phyloP scores from a whole-genome alignment of 345 rosid species.

The Euphorbia pulcherrima region DNA sequence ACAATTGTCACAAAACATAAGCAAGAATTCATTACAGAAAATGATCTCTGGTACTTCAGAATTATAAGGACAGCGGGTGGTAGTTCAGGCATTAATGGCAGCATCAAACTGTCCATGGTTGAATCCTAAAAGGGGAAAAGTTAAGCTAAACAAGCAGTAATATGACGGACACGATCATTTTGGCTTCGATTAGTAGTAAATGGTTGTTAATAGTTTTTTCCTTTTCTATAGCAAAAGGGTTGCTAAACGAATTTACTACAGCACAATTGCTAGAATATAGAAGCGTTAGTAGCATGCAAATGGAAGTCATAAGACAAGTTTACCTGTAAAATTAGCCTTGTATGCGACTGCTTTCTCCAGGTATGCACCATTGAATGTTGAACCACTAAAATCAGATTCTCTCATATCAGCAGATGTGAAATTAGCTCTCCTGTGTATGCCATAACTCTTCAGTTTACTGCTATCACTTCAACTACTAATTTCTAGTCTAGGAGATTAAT shows the following conservation, averaged over 20 bases:
- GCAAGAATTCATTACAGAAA: no score
- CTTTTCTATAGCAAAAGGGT: not conserved
- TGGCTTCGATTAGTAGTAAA: not conserved
- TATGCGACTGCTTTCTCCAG: slow-evolving; percentile 95
- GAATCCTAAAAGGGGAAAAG: slow-evolving; percentile 1
- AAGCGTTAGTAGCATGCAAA: not conserved
- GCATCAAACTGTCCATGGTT: slow-evolving; percentile 10
- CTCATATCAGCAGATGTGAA: slow-evolving; percentile 96
- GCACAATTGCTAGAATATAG: not conserved
- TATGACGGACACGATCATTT: not conserved
- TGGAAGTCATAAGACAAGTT: not conserved
- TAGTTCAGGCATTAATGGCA: slow-evolving; percentile 21
- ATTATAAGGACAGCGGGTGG: not conserved
- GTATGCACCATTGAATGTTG: slow-evolving; percentile 91
- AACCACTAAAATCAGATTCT: slow-evolving; percentile 91
- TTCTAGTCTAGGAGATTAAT: not conserved
- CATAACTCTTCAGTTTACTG: slow-evolving; percentile 22
- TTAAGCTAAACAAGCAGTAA: not conserved
- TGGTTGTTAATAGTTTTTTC: not conserved
- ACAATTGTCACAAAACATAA: not conserved
- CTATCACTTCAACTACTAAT: not conserved
- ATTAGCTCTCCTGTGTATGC: slow-evolving; percentile 79
- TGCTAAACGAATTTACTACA: not conserved
- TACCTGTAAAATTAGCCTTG: slow-evolving; percentile 87
- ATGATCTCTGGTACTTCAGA: not conserved